Evolutionary conservation across 192 early-diverging fungal genomes (phyloP).

Genomic region (Linnemannia schmuckeri): DNA sequence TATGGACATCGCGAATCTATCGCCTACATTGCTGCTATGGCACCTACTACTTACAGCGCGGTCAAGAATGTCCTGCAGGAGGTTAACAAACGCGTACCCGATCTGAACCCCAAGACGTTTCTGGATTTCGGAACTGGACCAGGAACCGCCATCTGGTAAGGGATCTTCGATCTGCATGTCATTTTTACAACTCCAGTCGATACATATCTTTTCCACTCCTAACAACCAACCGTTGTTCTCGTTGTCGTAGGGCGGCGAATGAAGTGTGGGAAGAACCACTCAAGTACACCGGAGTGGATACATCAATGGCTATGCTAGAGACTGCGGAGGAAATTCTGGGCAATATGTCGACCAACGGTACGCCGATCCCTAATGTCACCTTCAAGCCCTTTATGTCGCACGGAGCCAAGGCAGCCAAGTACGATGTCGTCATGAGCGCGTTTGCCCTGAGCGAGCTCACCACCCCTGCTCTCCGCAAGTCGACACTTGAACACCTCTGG

Average conservation of each 20-base stretch:
- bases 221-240: neutral
- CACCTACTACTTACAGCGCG: slow-evolving; percentile 76
- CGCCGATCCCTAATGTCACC: slow-evolving; percentile 44
- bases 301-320: slow-evolving; percentile 82
- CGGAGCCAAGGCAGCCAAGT: slow-evolving; percentile 58
- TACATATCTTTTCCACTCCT: neutral
- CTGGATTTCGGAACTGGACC: slow-evolving; percentile 90
- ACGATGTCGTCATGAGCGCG: slow-evolving; percentile 81
- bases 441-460: slow-evolving; percentile 83
- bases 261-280: slow-evolving; percentile 65
- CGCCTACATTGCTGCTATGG: slow-evolving; percentile 78
- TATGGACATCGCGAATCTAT: slow-evolving; percentile 79
- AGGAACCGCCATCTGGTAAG: slow-evolving; percentile 83
- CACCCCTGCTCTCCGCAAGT: slow-evolving; percentile 70
- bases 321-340: slow-evolving; percentile 69
- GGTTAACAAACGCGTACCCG: slow-evolving; percentile 70
- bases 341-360: slow-evolving; percentile 22
- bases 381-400: slow-evolving; percentile 78
- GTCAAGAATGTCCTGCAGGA: slow-evolving; percentile 78
- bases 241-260: slow-evolving; percentile 68
- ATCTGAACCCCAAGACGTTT: slow-evolving; percentile 68
- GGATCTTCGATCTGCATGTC: neutral
- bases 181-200: neutral
- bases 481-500: slow-evolving; percentile 83
- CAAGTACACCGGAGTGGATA: slow-evolving; percentile 76